Evolutionary conservation across 1,139 yeast species (phyloP), one percentile per base, ranked within the genome.

Genomic region (Pichia sp.): DNA sequence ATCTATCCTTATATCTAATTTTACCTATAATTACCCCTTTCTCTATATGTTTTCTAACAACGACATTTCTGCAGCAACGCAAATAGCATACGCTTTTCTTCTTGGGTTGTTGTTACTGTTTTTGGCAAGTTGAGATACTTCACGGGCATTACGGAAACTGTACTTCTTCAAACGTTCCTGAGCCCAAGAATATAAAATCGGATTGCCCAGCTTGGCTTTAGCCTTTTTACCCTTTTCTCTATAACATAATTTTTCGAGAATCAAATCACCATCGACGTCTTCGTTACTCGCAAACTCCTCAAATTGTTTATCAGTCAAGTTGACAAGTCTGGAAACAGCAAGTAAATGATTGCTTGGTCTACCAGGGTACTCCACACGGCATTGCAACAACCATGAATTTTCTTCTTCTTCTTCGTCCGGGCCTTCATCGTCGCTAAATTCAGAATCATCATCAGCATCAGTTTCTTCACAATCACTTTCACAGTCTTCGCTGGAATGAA

Each of bases 331-430:
- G 27, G 66, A 52, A 37, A 70, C 51, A 4, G 73, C 71, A 48
- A 62, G 60, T 0, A 75, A 66, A 29, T 69, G 65, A 4, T 56
- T 58, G 1, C 72, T 62, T 5, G 73, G 69, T 26, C 57, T 60
- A 6, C 78, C 79, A 31, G 63, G 58, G 33, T 55, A 54, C 5
- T 48, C 48, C 23, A 75, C 48, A 33, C 58, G 53, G 33, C 69
- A 58, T 38, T 68, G 66, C 40, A 68, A 56, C 33, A 68, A 61
- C 76, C 76, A 71, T 38, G 57, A 50, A 61, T 51, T 57, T 16
- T 50, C 55, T 6, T 49, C 55, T 3, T 48, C 52, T 7, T 52
- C 56, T 11, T 46, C 49, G 2, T 44, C 50, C 6, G 37, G 42
- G 2, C 39, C 57, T 7, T 53, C 56, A 36, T 48, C 56, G 5